These are phyloP conservation scores for Toxoplasma gondii DNA, from an alignment of 169 alveolate genomes.

Conservation along the genomic window DNA sequence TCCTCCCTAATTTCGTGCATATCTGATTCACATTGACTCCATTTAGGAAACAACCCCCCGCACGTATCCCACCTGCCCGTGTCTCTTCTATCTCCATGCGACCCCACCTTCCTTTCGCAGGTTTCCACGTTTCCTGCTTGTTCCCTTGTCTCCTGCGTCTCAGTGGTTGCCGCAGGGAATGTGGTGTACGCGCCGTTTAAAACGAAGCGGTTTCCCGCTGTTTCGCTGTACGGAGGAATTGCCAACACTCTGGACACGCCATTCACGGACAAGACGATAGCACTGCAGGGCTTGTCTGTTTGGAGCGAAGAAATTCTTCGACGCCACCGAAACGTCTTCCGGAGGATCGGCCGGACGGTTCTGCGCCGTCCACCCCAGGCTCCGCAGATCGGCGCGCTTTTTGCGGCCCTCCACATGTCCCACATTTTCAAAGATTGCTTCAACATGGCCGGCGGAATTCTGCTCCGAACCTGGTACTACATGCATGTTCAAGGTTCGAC, in stretches of 20 bases:
- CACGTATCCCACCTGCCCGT: too few species aligned
- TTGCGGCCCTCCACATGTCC: conserved; percentile 31
- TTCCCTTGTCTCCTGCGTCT: neutral
- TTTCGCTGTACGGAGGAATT: conserved; percentile 10
- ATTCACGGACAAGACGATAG: neutral
- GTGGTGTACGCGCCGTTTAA: neutral
- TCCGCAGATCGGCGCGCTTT: neutral
- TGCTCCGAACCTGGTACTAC: conserved; percentile 20
- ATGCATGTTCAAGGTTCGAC: neutral
- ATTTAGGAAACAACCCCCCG: too few species aligned
- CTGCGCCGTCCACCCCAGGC: neutral
- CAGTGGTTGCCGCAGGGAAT: conserved; percentile 23
- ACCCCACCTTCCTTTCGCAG: too few species aligned
- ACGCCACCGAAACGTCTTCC: neutral
- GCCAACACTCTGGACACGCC: conserved; percentile 14
- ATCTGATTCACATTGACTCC: too few species aligned
- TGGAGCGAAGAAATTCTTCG: neutral
- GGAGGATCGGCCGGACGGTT: neutral
- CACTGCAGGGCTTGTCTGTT: neutral
- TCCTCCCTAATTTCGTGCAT: too few species aligned
- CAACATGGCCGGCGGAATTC: neutral
- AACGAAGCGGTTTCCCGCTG: neutral
- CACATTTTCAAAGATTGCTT: neutral
- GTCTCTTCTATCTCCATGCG: too few species aligned
- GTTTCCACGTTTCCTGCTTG: too few species aligned